Evolutionary conservation across 2,329 filamentous ascomycete genomes (phyloP).

Genomic region (Anthostomella pinea): DNA sequence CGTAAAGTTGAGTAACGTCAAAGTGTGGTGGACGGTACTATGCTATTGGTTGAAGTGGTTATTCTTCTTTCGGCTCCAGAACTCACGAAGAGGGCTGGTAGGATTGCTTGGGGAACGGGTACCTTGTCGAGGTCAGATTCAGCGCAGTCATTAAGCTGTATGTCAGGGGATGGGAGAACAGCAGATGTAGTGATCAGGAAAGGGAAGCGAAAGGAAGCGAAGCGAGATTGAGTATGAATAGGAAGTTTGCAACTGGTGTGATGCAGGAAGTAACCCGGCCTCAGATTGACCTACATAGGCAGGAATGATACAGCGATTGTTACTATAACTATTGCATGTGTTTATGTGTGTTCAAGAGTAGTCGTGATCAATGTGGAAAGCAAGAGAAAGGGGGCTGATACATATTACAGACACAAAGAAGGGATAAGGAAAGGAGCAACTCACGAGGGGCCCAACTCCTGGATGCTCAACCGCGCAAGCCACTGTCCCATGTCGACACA

Average conservation of each 20-base stretch:
- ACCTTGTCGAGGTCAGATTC: constrained; percentile 47
- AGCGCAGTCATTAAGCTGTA: too few relatives aligned
- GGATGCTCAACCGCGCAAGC: constrained; percentile 90
- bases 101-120: constrained; percentile 77
- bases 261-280: too few relatives aligned
- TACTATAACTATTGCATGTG: too few relatives aligned
- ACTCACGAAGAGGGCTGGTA: constrained; percentile 51
- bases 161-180: too few relatives aligned
- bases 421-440: constrained; percentile 37
- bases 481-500: constrained; percentile 92
- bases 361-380: too few relatives aligned
- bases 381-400: not conserved
- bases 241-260: too few relatives aligned
- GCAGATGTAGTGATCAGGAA: constrained; percentile 5
- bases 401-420: constrained; percentile 2
- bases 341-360: too few relatives aligned
- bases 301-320: too few relatives aligned
- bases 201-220: too few relatives aligned
- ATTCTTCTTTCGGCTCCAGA: not conserved
- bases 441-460: constrained; percentile 94
- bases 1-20: constrained; percentile 36
- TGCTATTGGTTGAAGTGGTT: constrained; percentile 15
- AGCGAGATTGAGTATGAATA: too few relatives aligned
- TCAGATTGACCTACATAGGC: too few relatives aligned
- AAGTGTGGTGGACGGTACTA: constrained; percentile 27